phyloP scores from a whole-genome alignment of 352 stramenopile species.

The Elongisporangium anandrum region DNA sequence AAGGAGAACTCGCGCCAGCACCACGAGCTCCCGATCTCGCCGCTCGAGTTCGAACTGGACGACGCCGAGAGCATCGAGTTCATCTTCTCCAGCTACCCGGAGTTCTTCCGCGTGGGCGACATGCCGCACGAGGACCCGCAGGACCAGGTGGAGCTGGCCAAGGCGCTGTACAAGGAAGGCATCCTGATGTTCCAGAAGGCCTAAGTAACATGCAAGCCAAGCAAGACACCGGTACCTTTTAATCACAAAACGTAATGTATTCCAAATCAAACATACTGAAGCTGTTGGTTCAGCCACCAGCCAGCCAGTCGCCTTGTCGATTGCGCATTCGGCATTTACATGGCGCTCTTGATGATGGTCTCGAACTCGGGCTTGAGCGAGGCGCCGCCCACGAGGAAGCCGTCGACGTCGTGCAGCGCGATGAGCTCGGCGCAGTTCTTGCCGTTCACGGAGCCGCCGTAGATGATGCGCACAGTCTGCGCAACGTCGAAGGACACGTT shows the following conservation, averaged over 20 bases:
- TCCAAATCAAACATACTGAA: not conserved
- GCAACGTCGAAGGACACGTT: constrained; percentile 74
- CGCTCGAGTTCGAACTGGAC: constrained; percentile 76
- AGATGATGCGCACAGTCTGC: constrained; percentile 83
- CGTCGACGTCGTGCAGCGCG: constrained; percentile 81
- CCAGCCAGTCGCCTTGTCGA: not conserved
- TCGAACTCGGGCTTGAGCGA: constrained; percentile 92
- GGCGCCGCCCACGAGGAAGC: constrained; percentile 93
- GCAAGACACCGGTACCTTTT: not conserved
- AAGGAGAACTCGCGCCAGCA: constrained; percentile 76
- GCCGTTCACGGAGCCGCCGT: constrained; percentile 91
- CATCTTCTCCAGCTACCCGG: constrained; percentile 67
- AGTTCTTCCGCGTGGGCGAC: constrained; percentile 75
- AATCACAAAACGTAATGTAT: constrained; percentile 1
- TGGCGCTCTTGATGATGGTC: constrained; percentile 74
- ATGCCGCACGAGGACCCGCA: constrained; percentile 67
- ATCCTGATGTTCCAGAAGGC: constrained; percentile 72
- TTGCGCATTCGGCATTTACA: constrained; percentile 19
- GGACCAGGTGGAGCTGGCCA: constrained; percentile 66
- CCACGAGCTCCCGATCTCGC: constrained; percentile 62
- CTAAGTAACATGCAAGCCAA: constrained; percentile 10
- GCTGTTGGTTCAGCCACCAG: not conserved
- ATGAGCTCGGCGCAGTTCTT: constrained; percentile 90
- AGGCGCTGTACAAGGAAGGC: constrained; percentile 72
- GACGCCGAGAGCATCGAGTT: constrained; percentile 80